Base-by-base conservation (phyloP, 495 filamentous ascomycete genomes). In the Chaetomium tenue region DNA sequence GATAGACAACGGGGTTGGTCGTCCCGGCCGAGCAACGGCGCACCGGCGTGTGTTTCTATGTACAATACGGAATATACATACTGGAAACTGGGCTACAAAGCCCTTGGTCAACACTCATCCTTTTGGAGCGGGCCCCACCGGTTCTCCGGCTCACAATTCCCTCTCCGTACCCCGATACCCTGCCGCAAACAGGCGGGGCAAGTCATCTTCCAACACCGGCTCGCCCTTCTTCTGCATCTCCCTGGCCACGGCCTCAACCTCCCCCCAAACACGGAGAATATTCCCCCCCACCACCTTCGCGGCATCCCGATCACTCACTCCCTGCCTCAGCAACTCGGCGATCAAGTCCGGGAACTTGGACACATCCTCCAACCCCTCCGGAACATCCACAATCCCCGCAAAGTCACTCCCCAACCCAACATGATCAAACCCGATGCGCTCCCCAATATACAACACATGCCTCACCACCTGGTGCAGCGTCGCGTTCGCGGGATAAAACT, bases 271-370 rank as follows among this genome's bases (percentile, higher is more conserved):
- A 26, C 91, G 82, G 37, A 94, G 72, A 1, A 93, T 60, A 70
- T 94, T 94, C 0, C 84, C 87, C 0, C 91, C 91, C 0, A 83
- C 88, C 1, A 94, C 77, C 69, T 89, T 88, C 25, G 71, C 78
- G 2, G 82, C 88, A 67, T 94, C 86, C 51, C 77, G 72, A 65
- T 92, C 88, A 18, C 81, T 87, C 25, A 93, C 77, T 2, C 89
- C 91, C 22, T 85, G 82, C 46, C 72, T 75, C 61, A 94, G 75
- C 58, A 93, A 72, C 74, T 92, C 90, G 7, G 83, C 87, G 7
- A 97, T 84, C 60, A 98, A 74, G 53, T 86, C 85, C 2, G 94
- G 93, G 73, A 87, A 96, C 72, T 89, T 91, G 56, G 86, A 87
- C 30, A 97, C 92, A 75, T 97, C 92, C 23, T 86, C 86, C 66